Base-by-base conservation (phyloP, 2,329 filamentous ascomycete species). In the Podosphaera xanthii region DNA sequence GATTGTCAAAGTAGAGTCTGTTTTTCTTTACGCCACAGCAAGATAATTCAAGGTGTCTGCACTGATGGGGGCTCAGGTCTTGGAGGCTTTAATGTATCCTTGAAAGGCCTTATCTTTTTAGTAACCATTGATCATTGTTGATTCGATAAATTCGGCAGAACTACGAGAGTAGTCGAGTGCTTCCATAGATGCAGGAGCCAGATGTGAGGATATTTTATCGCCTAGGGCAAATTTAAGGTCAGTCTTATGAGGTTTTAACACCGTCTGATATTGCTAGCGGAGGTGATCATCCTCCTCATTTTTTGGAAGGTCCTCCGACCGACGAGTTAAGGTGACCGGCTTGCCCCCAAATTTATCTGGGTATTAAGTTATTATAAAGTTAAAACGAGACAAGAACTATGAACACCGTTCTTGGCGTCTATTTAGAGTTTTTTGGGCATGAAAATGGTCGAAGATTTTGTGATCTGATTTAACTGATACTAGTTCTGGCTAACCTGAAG, bases 391-490 rank as follows among this genome's bases (percentile, higher is more conserved):
- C 22, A 22, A 22, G 22, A 22, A 22, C 22, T 22, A 22, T 22
- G 22, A 22, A 22, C 22, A 22, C 22, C 22, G 22, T 22, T 60
- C 64, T 61, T 68, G 61, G 31, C 64, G 36, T 30, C 59, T 4
- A 48, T 62, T 66, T 8, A 70, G 56, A 9, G 62, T 10, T 57
- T 66, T 65, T 9, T 54, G 65, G 10, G 59, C 62, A 12, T 62
- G 64, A 56, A 70, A 69, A n/a, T 60, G 58, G 33, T 58, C 50
- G 0, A 70, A 59, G 58, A 68, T 68, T 33, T 67, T 63, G 42
- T 70, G 60, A 61, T 68, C 63, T 1, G 46, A 63, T 1, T 63
- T 31, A 4, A 69, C 59, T 3, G 57, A 10, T n/a, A 68, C 49
- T 30, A 2, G 10, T n/a, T 61, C 14, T 36, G 55, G 36, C 31